Percentiles rank a stretch among this genome's conserved stretches.
Evolutionary conservation across 2,329 filamentous ascomycete species (phyloP).

Genomic region (Huntiella abstrusa): DNA sequence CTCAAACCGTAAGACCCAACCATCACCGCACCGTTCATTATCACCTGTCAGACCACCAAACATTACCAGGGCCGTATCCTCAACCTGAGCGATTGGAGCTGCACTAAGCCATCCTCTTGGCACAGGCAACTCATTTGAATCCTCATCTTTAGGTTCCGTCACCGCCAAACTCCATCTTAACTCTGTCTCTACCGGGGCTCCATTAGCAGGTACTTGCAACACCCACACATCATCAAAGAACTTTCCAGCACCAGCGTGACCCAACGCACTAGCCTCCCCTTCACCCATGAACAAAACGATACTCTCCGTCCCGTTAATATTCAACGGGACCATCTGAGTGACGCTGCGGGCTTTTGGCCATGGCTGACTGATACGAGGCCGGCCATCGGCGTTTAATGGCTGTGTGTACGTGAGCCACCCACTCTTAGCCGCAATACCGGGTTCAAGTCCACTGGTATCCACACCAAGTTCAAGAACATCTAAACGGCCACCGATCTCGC

Average conservation of each 20-base stretch:
- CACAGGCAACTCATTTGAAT: constrained; percentile 29
- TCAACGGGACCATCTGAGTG: constrained; percentile 34
- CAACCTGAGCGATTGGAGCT: constrained; percentile 36
- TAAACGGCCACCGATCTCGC: constrained; percentile 50
- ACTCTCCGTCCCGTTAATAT: constrained; percentile 41
- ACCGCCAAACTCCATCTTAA: constrained; percentile 37
- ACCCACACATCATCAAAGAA: constrained; percentile 45
- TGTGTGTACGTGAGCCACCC: constrained; percentile 35
- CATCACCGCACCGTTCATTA: constrained; percentile 36
- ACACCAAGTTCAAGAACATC: constrained; percentile 44
- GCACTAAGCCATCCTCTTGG: constrained; percentile 39
- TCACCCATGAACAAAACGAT: constrained; percentile 45
- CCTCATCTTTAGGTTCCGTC: constrained; percentile 30
- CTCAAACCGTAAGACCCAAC: constrained; percentile 37
- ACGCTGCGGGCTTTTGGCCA: constrained; percentile 17
- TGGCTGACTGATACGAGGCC: neutral
- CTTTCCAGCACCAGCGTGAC: constrained; percentile 31
- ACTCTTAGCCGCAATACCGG: constrained; percentile 30
- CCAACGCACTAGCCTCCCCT: constrained; percentile 26
- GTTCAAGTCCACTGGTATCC: constrained; percentile 29
- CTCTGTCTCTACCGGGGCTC: constrained; percentile 31
- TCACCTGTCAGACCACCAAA: constrained; percentile 39
- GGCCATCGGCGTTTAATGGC: constrained; percentile 14
- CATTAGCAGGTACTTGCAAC: constrained; percentile 37
- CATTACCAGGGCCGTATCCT: constrained; percentile 38